Percentiles rank a stretch among this genome's conserved stretches.
Evolutionary conservation across 306 rosid genomes (phyloP).

Genomic region (Oemleria cerasiformis): DNA sequence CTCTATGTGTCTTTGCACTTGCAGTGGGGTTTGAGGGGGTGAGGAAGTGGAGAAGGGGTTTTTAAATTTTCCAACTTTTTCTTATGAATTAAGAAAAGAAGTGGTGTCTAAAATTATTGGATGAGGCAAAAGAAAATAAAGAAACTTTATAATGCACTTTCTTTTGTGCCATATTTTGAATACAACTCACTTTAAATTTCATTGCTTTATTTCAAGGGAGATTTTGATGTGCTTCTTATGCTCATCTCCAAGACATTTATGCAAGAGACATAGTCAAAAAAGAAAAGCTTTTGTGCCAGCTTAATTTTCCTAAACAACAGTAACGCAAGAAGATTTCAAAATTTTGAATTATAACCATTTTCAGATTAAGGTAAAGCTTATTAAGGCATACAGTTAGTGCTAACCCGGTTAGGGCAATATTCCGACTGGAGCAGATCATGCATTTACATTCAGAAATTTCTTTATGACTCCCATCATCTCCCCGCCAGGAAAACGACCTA

Average conservation of each 20-base stretch:
- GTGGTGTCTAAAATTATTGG: constrained; percentile 7
- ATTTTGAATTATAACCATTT: not conserved
- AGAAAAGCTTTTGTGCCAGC: not conserved
- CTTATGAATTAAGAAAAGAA: constrained; percentile 29
- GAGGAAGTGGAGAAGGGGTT: not conserved
- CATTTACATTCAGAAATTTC: constrained; percentile 48
- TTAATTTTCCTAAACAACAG: not conserved
- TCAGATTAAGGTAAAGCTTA: constrained; percentile 8
- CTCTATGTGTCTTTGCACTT: not conserved
- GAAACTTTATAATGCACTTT: constrained; percentile 15
- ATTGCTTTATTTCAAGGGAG: not conserved
- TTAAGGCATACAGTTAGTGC: constrained; percentile 7
- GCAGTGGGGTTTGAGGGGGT: not conserved
- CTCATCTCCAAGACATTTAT: not conserved
- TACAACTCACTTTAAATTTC: not conserved
- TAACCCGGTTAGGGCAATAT: constrained; percentile 2
- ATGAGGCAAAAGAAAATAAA: constrained; percentile 11
- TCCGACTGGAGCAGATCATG: constrained; percentile 23
- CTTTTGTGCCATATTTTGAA: not conserved
- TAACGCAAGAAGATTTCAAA: constrained; percentile 8
- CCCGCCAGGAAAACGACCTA: constrained; percentile 90
- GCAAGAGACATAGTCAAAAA: not conserved
- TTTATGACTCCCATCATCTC: constrained; percentile 95
- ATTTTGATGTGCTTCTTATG: not conserved
- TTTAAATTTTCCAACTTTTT: constrained; percentile 1